These are phyloP conservation scores for Terfezia claveryi DNA, from an alignment of 495 filamentous ascomycete genomes.

Conservation along the genomic window DNA sequence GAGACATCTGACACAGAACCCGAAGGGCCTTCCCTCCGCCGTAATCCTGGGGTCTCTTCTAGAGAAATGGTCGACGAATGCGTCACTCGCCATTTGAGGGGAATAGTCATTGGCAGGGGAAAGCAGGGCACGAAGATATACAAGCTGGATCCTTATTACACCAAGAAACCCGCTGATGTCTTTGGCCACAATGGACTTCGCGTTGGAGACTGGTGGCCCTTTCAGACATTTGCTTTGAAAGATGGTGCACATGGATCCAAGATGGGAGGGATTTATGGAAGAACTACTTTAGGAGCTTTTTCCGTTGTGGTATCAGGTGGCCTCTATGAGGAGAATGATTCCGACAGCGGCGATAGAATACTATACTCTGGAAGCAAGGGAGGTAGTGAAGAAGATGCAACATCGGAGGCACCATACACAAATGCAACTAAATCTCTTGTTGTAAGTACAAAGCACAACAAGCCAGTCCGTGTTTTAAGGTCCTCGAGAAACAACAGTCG, in stretches of 20 bases:
- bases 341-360: conserved; percentile 24
- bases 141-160: conserved; percentile 15
- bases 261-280: conserved; percentile 28
- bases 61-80: too few relatives aligned
- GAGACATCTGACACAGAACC: too few relatives aligned
- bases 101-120: conserved; percentile 12
- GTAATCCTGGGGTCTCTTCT: too few relatives aligned
- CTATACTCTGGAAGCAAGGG: conserved; percentile 26
- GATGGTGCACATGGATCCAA: conserved; percentile 29
- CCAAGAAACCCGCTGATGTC: conserved; percentile 12
- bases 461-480: conserved; percentile 29
- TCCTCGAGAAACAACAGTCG: conserved; percentile 1
- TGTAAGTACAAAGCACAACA: neutral
- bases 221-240: conserved; percentile 25
- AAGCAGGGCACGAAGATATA: conserved; percentile 8
- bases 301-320: conserved; percentile 24
- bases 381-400: conserved; percentile 9
- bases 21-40: too few relatives aligned
- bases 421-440: conserved; percentile 22
- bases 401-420: conserved; percentile 5
- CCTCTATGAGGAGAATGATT: conserved; percentile 24
- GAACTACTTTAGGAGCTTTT: conserved; percentile 21
- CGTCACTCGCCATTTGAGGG: conserved; percentile 14
- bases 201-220: conserved; percentile 31
- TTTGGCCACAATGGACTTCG: conserved; percentile 27